Evolutionary conservation across 805 yeast genomes (phyloP).

Genomic region (Maudiozyma pseudohumilis): DNA sequence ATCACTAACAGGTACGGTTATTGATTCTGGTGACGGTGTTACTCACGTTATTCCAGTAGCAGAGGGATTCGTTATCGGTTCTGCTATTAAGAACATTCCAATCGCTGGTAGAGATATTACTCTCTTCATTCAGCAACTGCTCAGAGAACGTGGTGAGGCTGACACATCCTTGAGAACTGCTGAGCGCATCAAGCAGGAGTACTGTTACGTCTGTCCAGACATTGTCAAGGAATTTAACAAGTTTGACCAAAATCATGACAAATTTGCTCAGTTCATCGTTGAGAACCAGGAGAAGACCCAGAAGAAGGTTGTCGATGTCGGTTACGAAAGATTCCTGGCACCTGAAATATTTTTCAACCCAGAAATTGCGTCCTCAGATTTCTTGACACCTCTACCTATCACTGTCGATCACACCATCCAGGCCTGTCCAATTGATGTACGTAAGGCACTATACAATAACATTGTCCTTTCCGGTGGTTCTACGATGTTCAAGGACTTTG

Average conservation of each 20-base stretch:
- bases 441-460: conserved; percentile 91
- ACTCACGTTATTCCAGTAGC: conserved; percentile 99
- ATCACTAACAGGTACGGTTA: conserved; percentile 95
- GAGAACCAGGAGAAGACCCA: conserved; percentile 65
- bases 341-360: conserved; percentile 99
- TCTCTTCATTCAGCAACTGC: conserved; percentile 77
- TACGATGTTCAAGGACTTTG: conserved; percentile 97
- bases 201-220: conserved; percentile 95
- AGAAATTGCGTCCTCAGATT: conserved; percentile 91
- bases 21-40: conserved; percentile 98
- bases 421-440: conserved; percentile 92
- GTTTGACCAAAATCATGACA: conserved; percentile 87
- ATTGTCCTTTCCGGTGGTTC: conserved; percentile 97
- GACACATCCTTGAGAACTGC: conserved; percentile 94
- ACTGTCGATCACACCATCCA: conserved; percentile 94
- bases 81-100: conserved; percentile 94
- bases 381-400: conserved; percentile 90
- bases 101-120: conserved; percentile 98
- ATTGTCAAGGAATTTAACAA: conserved; percentile 92
- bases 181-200: conserved; percentile 91
- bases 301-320: conserved; percentile 73
- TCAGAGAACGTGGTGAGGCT: conserved; percentile 93
- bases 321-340: conserved; percentile 94
- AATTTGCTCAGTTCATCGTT: conserved; percentile 85
- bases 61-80: conserved; percentile 96